Conservation (phyloP, 108 stramenopile species). For the Nitzschia sp. region DNA sequence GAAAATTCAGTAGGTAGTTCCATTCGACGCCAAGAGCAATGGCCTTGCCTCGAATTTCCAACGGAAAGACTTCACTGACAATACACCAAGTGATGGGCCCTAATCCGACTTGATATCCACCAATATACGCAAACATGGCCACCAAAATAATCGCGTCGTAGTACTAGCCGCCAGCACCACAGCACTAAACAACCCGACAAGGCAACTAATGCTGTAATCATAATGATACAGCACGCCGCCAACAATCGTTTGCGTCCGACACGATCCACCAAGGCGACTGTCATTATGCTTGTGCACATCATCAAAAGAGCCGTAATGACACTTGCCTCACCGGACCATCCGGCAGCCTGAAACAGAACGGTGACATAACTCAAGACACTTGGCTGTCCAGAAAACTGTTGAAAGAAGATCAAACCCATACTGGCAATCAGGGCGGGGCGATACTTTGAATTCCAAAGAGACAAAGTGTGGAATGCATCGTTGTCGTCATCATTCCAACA, state of each 20-base stretch:
- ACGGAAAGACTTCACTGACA: conserved; percentile 74
- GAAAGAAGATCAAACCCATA: conserved; percentile 65
- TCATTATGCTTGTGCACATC: conserved; percentile 44
- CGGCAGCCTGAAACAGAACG: conserved; percentile 68
- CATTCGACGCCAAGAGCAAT: conserved; percentile 77
- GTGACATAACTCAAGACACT: conserved; percentile 70
- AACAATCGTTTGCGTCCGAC: conserved; percentile 46
- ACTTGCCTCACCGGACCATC: conserved; percentile 48
- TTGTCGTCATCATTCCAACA: not conserved
- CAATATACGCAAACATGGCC: conserved; percentile 39
- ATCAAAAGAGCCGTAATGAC: conserved; percentile 69
- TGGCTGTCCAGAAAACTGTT: conserved; percentile 84
- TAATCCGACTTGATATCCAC: conserved; percentile 63
- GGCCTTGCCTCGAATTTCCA: conserved; percentile 73
- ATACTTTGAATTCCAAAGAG: conserved; percentile 13
- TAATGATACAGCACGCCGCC: conserved; percentile 20
- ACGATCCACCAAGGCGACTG: conserved; percentile 43
- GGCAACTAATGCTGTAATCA: conserved; percentile 22
- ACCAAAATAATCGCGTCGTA: conserved; percentile 19
- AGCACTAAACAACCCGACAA: conserved; percentile 34
- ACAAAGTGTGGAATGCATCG: not conserved
- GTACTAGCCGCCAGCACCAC: conserved; percentile 4
- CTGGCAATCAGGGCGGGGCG: conserved; percentile 42
- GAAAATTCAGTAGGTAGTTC: conserved; percentile 68
- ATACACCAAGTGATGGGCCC: conserved; percentile 79